These are phyloP conservation scores for Penium margaritaceum DNA, from an alignment of 139 green algal species.

Conservation along the genomic window DNA sequence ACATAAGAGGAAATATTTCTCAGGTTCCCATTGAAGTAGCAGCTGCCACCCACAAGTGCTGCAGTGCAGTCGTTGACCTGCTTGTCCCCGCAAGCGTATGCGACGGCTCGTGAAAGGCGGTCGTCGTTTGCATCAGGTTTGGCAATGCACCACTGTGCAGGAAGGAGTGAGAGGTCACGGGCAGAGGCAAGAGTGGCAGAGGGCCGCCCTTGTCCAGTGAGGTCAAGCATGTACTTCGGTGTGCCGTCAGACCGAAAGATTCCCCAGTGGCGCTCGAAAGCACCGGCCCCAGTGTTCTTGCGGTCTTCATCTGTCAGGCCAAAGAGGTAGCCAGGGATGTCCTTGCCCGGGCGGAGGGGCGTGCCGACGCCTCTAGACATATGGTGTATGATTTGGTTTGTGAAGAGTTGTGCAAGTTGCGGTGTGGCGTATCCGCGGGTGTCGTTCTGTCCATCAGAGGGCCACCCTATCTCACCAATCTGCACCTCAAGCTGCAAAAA, in stretches of 20 bases:
- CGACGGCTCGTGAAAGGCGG: not conserved
- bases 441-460: conserved; percentile 13
- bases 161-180: not conserved
- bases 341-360: not conserved
- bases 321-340: conserved; percentile 24
- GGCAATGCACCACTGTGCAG: conserved; percentile 4
- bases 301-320: conserved; percentile 15
- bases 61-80: conserved; percentile 7
- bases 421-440: conserved; percentile 1
- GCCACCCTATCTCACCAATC: conserved; percentile 31
- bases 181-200: not conserved
- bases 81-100: not conserved
- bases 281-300: conserved; percentile 3
- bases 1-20: not conserved
- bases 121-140: not conserved
- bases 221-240: conserved; percentile 22
- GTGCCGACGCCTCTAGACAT: conserved; percentile 2
- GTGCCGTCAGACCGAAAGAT: conserved; percentile 17
- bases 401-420: conserved; percentile 19
- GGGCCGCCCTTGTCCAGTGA: not conserved
- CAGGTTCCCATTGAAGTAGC: not conserved
- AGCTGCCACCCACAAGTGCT: not conserved
- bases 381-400: not conserved
- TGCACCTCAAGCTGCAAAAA: conserved; percentile 9
- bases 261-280: conserved; percentile 33